Conservation (phyloP, 257 asterid genomes). For the Hygrophila difformis region DNA sequence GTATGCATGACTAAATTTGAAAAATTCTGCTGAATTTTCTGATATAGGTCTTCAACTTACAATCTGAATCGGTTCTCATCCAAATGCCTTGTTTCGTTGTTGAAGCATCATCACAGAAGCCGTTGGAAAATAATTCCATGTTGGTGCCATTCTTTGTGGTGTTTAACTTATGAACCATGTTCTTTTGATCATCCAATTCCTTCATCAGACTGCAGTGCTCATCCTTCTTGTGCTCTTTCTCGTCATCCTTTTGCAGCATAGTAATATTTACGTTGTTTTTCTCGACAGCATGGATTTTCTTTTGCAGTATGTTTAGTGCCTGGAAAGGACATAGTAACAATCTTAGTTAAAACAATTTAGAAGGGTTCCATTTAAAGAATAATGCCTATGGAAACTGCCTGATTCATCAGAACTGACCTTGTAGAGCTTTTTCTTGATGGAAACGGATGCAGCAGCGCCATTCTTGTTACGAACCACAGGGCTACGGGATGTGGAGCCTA, state of each 20-base stretch:
- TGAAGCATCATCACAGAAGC: slow-evolving; percentile 25
- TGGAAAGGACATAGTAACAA: slow-evolving; percentile 20
- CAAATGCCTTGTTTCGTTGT: slow-evolving; percentile 31
- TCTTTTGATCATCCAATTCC: slow-evolving; percentile 18
- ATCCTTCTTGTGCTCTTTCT: slow-evolving; percentile 18
- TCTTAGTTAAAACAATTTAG: not conserved
- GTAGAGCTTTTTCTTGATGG: slow-evolving; percentile 46
- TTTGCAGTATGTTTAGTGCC: slow-evolving; percentile 36
- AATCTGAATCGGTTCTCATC: slow-evolving; percentile 52
- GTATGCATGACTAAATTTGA: slow-evolving; percentile 10
- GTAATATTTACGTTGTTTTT: slow-evolving; percentile 17
- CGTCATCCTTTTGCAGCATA: slow-evolving; percentile 18
- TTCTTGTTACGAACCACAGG: slow-evolving; percentile 29
- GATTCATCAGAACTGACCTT: slow-evolving; percentile 42
- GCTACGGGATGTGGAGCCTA: slow-evolving; percentile 30
- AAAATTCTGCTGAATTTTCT: slow-evolving; percentile 11
- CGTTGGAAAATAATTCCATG: slow-evolving; percentile 21
- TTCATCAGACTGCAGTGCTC: slow-evolving; percentile 15
- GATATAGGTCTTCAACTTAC: slow-evolving; percentile 30
- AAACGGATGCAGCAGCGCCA: slow-evolving; percentile 28
- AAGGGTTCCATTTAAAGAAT: not conserved
- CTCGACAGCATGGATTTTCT: slow-evolving; percentile 40
- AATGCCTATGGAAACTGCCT: not conserved
- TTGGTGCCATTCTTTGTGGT: slow-evolving; percentile 18
- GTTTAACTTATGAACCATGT: slow-evolving; percentile 16